Evolutionary conservation across 495 filamentous ascomycete species (phyloP).

Genomic region (Chlorociboria aeruginascens): DNA sequence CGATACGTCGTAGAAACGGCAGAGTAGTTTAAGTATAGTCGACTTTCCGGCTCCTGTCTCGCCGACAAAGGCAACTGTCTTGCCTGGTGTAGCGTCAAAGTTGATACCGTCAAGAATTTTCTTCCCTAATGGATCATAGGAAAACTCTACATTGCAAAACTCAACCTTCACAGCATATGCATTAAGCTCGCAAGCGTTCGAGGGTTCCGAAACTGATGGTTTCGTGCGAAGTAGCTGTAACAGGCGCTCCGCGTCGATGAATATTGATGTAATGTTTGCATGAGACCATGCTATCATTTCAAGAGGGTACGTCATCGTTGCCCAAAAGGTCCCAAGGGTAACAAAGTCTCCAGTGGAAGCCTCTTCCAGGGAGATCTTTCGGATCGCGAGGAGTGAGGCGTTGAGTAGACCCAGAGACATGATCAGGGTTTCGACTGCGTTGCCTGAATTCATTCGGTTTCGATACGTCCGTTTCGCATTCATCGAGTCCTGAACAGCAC

Average conservation of each 20-base stretch:
- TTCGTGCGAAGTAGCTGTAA: slow-evolving; percentile 54
- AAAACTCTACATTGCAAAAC: slow-evolving; percentile 52
- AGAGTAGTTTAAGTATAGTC: slow-evolving; percentile 55
- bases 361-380: slow-evolving; percentile 41
- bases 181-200: slow-evolving; percentile 35
- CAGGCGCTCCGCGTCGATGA: slow-evolving; percentile 57
- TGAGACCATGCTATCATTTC: slow-evolving; percentile 46
- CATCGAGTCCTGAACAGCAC: not conserved
- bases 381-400: slow-evolving; percentile 49
- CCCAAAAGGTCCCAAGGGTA: slow-evolving; percentile 57
- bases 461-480: not conserved
- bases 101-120: slow-evolving; percentile 50
- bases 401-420: slow-evolving; percentile 26
- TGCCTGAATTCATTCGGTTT: not conserved
- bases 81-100: slow-evolving; percentile 43
- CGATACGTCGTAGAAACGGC: slow-evolving; percentile 54
- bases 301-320: slow-evolving; percentile 44
- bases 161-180: slow-evolving; percentile 43
- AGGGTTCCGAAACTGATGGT: slow-evolving; percentile 39
- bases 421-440: not conserved
- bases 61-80: slow-evolving; percentile 59
- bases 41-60: slow-evolving; percentile 62
- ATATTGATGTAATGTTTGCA: slow-evolving; percentile 39
- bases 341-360: slow-evolving; percentile 56
- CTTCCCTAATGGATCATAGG: slow-evolving; percentile 51